phyloP scores from a whole-genome alignment of 2,329 filamentous ascomycete species.

The Pyricularia grisea region DNA sequence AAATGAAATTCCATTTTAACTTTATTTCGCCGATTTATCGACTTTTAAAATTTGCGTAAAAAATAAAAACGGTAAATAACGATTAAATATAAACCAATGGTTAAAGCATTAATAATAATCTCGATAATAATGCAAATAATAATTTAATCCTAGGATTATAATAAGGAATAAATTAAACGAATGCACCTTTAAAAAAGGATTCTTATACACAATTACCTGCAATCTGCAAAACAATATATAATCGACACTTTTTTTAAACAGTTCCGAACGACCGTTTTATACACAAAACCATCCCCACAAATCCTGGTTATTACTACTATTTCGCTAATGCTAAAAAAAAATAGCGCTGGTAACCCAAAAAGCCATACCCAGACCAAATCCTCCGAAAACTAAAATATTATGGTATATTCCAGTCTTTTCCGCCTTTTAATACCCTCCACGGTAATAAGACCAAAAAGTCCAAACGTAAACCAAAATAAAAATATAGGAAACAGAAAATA shows the following conservation, averaged over 20 bases:
- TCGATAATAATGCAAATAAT: slow-evolving; percentile 97
- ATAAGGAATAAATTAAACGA: not conserved
- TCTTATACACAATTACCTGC: slow-evolving; percentile 41
- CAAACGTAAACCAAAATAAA: slow-evolving; percentile 71
- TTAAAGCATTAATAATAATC: slow-evolving; percentile 82
- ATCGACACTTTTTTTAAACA: slow-evolving; percentile 74
- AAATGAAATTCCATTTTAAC: slow-evolving; percentile 94
- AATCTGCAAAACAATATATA: slow-evolving; percentile 89
- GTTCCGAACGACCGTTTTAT: slow-evolving; percentile 67
- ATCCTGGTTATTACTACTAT: slow-evolving; percentile 69
- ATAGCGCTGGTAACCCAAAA: slow-evolving; percentile 87
- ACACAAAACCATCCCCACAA: slow-evolving; percentile 99
- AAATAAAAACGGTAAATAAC: slow-evolving; percentile 98
- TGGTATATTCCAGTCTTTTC: slow-evolving; percentile 95
- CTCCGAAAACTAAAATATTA: slow-evolving; percentile 83
- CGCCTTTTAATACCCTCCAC: slow-evolving; percentile 76
- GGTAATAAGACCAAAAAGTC: slow-evolving; percentile 83
- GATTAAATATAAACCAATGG: slow-evolving; percentile 84
- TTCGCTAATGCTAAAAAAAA: slow-evolving; percentile 69
- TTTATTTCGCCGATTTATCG: slow-evolving; percentile 91
- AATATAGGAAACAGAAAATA: slow-evolving; percentile 69
- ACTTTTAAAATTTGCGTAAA: slow-evolving; percentile 90
- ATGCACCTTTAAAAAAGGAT: slow-evolving; percentile 14
- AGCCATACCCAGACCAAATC: slow-evolving; percentile 86
- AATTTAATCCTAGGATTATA: slow-evolving; percentile 68